Evolutionary conservation across 768 basidiomycete genomes (phyloP).

Genomic region (Boletus rubroflammeus): DNA sequence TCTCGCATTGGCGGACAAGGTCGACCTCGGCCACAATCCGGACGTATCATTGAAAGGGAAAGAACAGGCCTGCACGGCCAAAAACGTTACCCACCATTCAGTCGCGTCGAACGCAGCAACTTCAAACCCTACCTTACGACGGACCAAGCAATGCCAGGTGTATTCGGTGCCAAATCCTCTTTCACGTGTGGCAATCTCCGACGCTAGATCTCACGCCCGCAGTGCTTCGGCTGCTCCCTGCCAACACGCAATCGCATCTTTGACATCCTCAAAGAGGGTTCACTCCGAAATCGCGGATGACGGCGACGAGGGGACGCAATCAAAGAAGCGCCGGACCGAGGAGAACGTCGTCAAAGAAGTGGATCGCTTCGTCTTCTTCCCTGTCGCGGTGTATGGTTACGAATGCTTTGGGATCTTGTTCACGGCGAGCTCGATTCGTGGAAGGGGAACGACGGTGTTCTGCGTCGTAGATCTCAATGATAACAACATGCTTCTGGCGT

Average conservation of each 20-base stretch:
- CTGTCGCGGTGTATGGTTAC: neutral
- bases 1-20: conserved; percentile 1
- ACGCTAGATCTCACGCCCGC: neutral
- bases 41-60: neutral
- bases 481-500: neutral
- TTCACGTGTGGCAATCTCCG: neutral
- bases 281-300: neutral
- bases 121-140: neutral
- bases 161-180: neutral
- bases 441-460: conserved; percentile 9
- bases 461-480: neutral
- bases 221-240: neutral
- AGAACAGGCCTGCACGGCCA: neutral
- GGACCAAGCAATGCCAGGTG: neutral
- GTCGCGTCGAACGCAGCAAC: neutral
- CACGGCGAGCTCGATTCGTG: conserved; percentile 10
- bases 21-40: conserved; percentile 4
- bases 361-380: neutral
- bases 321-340: neutral
- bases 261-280: conserved; percentile 1
- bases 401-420: conserved; percentile 1
- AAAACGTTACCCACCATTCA: neutral
- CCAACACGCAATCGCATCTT: neutral
- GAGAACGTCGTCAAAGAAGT: neutral
- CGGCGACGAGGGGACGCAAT: neutral